These are phyloP conservation scores for Aureobasidium sp. DNA, from an alignment of 2,329 filamentous ascomycete species.

Conservation along the genomic window DNA sequence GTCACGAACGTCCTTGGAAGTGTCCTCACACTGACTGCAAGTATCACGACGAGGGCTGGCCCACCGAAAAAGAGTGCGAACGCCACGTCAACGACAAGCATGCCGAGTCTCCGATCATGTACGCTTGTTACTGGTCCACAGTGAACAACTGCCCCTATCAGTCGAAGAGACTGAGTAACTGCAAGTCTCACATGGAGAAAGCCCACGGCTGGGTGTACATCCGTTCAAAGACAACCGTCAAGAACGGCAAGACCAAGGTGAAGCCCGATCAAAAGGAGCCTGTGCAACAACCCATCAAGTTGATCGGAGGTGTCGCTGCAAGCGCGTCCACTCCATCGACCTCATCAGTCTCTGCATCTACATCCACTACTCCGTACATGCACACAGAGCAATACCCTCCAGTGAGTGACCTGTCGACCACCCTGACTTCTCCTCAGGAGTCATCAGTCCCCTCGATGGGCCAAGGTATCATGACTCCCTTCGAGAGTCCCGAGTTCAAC, in stretches of 20 bases:
- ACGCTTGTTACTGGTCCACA: conserved; percentile 71
- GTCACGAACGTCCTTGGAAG: conserved; percentile 93
- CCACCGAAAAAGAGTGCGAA: conserved; percentile 95
- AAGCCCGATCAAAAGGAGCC: conserved; percentile 10
- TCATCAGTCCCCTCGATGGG: conserved; percentile 28
- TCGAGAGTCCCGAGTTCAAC: conserved; percentile 26
- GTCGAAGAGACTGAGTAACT: conserved; percentile 93
- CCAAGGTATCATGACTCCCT: conserved; percentile 22
- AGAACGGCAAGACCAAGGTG: conserved; percentile 61
- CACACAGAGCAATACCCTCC: conserved; percentile 29
- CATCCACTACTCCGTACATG: conserved; percentile 32
- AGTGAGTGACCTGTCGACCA: conserved; percentile 10
- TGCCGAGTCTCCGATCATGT: conserved; percentile 70
- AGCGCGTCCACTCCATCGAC: conserved; percentile 55
- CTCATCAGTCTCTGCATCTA: conserved; percentile 24
- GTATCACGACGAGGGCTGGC: conserved; percentile 84
- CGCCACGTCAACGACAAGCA: conserved; percentile 97
- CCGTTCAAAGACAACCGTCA: conserved; percentile 65
- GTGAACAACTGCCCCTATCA: conserved; percentile 66
- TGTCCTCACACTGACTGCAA: conserved; percentile 78
- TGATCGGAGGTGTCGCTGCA: conserved; percentile 53
- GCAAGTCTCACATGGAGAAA: conserved; percentile 99
- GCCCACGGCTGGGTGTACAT: conserved; percentile 86
- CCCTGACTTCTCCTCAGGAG: conserved; percentile 24
- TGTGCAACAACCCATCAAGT: conserved; percentile 35